Base-by-base conservation (phyloP, 148 eudicot species). In the Rhododendron simsii region DNA sequence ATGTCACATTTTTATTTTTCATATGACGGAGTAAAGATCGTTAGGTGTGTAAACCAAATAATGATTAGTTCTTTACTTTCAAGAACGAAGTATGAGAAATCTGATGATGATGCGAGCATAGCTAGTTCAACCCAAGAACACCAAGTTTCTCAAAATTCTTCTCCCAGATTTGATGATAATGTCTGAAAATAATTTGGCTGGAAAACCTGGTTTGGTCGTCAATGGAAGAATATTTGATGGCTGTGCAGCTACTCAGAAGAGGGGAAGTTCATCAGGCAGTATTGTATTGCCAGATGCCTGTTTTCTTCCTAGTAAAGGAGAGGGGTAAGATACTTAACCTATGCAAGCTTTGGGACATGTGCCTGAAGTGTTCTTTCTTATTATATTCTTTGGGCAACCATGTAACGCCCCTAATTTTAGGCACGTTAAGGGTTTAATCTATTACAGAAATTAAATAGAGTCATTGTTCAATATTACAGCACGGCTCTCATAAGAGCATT, bases 21-120 rank as follows among this genome's bases (percentile, higher is more conserved):
- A 5, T 69, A 2, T 6, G 53, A 67, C 39, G 37, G 4, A 30
- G 7, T 80, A 81, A 63, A 47, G 39, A 33, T 28, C 71, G 28
- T 2, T 48, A 14, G 7, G 53, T 69, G 37, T 63, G 75, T 73
- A 57, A 74, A 61, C 59, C 48, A 51, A 82, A 69, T 20, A 39
- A 15, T 35, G 71, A 65, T 14, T 30, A 33, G 67, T n/a, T n/a
- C 37, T 79, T 81, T 71, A 78, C 13, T 78, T 57, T 90, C n/a
- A 88, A 92, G 93, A 83, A 65, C 33, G 50, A 89, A 87, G 82
- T 57, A 28, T 78, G 93, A 92, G 82, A 95, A 90, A 82, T 86
- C 89, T 1, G 94, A 93, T 79, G 96, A 93, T 74, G 95, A 93
- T 65, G 45, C 53, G 16, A 88, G 89, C 83, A 78, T 87, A 67